A percentile compares a stretch with the other conserved stretches of the same genome.
These are phyloP conservation scores for Candida bentonensis DNA, from an alignment of 805 yeast species.

Conservation along the genomic window DNA sequence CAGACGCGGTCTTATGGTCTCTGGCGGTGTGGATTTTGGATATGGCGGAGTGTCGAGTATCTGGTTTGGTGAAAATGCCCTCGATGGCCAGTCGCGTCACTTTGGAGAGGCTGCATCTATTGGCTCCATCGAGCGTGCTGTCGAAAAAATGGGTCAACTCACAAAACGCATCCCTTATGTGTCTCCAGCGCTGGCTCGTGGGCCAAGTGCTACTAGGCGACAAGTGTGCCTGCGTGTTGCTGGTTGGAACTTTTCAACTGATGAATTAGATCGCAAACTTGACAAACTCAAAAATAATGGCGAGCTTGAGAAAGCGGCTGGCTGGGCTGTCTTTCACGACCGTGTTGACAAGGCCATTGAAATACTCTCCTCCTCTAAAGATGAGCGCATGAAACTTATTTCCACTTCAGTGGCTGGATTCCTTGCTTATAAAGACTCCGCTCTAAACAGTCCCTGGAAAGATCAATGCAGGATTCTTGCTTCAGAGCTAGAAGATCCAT, in stretches of 20 bases:
- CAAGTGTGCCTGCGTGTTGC: constrained; percentile 68
- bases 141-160: constrained; percentile 33
- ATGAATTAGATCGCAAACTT: constrained; percentile 61
- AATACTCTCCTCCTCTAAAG: constrained; percentile 60
- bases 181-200: constrained; percentile 17
- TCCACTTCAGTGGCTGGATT: constrained; percentile 93
- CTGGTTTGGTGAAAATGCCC: constrained; percentile 47
- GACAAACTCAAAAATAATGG: constrained; percentile 41
- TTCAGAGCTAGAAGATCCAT: constrained; percentile 79
- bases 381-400: constrained; percentile 59
- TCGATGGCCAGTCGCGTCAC: constrained; percentile 10
- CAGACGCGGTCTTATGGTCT: constrained; percentile 50
- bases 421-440: constrained; percentile 42
- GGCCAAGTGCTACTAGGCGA: constrained; percentile 49
- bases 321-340: constrained; percentile 94
- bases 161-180: constrained; percentile 36
- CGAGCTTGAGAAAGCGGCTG: constrained; percentile 81
- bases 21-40: constrained; percentile 64
- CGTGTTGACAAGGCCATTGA: constrained; percentile 69
- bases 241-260: constrained; percentile 77
- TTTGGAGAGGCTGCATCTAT: constrained; percentile 7
- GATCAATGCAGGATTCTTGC: constrained; percentile 85
- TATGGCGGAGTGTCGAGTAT: constrained; percentile 80
- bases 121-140: constrained; percentile 17
- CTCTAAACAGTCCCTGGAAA: constrained; percentile 70